A percentile compares a stretch with the other conserved stretches of the same genome.
Conservation (phyloP, 2,329 filamentous ascomycete species). For the Cytospora piceicola region DNA sequence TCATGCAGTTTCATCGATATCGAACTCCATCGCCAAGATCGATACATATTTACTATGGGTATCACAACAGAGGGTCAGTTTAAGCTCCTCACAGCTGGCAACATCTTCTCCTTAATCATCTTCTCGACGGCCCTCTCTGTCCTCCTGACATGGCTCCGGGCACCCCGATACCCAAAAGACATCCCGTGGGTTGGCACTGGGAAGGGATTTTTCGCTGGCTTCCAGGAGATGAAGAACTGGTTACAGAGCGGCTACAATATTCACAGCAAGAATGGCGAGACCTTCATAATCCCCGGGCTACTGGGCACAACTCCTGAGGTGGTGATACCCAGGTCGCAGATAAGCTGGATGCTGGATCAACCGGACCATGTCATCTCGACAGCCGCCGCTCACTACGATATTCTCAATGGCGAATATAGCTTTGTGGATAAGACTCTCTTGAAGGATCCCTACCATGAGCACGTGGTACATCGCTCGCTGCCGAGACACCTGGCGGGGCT, state of each 20-base stretch:
- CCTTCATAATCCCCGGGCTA: constrained; percentile 49
- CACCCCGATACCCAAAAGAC: constrained; percentile 19
- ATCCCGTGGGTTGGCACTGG: constrained; percentile 20
- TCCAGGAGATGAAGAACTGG: constrained; percentile 20
- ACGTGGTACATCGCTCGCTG: constrained; percentile 50
- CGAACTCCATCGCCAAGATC: background rate
- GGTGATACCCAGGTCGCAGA: constrained; percentile 48
- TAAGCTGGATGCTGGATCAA: constrained; percentile 52
- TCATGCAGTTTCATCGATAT: background rate
- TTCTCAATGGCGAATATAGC: constrained; percentile 46
- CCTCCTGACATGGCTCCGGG: constrained; percentile 18
- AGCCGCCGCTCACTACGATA: constrained; percentile 45
- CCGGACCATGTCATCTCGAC: constrained; percentile 50
- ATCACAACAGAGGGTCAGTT: background rate
- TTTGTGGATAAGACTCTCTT: constrained; percentile 45
- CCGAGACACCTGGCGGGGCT: constrained; percentile 45
- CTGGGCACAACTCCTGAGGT: constrained; percentile 48
- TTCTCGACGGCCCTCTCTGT: constrained; percentile 8
- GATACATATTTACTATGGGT: constrained; percentile 1
- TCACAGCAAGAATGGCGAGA: constrained; percentile 47
- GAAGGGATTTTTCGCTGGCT: constrained; percentile 14
- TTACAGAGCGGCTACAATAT: constrained; percentile 31
- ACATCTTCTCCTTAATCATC: constrained; percentile 7
- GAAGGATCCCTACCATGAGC: constrained; percentile 45
- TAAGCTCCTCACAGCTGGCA: constrained; percentile 13